Percentiles rank a stretch among this genome's conserved stretches.
These are phyloP conservation scores for Plectosphaerella cucumerina DNA, from an alignment of 2,329 filamentous ascomycete genomes.

Conservation along the genomic window DNA sequence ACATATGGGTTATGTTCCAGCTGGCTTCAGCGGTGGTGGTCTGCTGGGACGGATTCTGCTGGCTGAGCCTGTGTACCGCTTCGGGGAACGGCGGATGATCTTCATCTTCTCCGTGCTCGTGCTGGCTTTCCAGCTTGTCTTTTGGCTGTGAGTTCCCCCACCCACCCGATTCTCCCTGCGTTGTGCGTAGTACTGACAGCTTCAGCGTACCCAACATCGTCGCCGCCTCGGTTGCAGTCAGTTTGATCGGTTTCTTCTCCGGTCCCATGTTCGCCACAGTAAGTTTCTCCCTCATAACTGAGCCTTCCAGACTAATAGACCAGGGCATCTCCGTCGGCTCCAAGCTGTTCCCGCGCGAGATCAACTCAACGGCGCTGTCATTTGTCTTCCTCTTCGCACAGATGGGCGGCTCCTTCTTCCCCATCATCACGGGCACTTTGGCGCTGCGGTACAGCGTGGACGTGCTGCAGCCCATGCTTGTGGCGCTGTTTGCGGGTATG, in stretches of 20 bases:
- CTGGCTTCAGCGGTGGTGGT: slow-evolving; percentile 54
- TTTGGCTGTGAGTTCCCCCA: slow-evolving; percentile 49
- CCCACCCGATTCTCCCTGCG: too few relatives aligned
- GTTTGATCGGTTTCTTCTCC: slow-evolving; percentile 52
- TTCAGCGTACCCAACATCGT: slow-evolving; percentile 37
- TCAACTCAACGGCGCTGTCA: slow-evolving; percentile 30
- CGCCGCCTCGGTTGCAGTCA: slow-evolving; percentile 48
- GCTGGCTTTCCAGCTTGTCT: slow-evolving; percentile 52
- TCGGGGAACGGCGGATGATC: slow-evolving; percentile 55
- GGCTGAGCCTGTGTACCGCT: slow-evolving; percentile 54
- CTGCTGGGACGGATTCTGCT: slow-evolving; percentile 53
- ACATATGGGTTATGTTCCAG: slow-evolving; percentile 57
- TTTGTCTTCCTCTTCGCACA: slow-evolving; percentile 56
- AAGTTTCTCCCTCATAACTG: slow-evolving; percentile 11
- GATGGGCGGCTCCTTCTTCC: slow-evolving; percentile 50
- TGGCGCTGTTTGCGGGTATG: slow-evolving; percentile 41
- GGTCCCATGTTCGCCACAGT: slow-evolving; percentile 56
- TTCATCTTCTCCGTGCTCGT: slow-evolving; percentile 47
- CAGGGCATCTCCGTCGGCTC: slow-evolving; percentile 51
- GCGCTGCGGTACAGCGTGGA: slow-evolving; percentile 39
- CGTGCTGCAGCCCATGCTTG: slow-evolving; percentile 47
- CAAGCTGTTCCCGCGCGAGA: slow-evolving; percentile 39
- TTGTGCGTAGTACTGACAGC: background rate
- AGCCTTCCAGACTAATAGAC: background rate
- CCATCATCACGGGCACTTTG: slow-evolving; percentile 49